Conservation (phyloP, 495 filamentous ascomycete species). For the Podospora sp. region DNA sequence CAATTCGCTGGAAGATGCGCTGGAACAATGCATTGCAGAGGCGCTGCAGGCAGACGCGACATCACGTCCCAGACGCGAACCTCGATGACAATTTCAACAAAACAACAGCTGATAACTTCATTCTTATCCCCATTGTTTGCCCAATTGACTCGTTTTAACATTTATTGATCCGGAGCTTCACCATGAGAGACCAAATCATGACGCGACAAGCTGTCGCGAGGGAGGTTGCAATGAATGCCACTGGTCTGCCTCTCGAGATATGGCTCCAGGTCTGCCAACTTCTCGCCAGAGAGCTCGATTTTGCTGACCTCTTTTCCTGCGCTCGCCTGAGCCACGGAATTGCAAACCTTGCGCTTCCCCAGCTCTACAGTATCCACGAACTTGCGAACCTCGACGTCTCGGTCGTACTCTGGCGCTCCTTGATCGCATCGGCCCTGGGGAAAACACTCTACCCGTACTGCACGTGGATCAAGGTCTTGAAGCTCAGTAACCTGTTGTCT, state of each 20-base stretch:
- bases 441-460: constrained; percentile 70
- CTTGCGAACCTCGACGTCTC: constrained; percentile 29
- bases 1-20: not conserved
- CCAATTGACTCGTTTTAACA: not conserved
- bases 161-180: not conserved
- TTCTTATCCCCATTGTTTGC: not conserved
- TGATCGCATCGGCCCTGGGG: constrained; percentile 66
- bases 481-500: constrained; percentile 60
- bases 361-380: constrained; percentile 59
- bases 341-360: constrained; percentile 58
- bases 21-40: not conserved
- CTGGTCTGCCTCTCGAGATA: constrained; percentile 59
- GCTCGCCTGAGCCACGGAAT: constrained; percentile 45
- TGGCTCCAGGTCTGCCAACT: constrained; percentile 61
- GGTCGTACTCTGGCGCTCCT: constrained; percentile 68
- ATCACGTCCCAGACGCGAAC: not conserved
- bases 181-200: constrained; percentile 1
- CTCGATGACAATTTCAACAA: not conserved
- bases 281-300: constrained; percentile 55
- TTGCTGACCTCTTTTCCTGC: constrained; percentile 52
- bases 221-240: constrained; percentile 13
- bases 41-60: not conserved
- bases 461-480: constrained; percentile 64
- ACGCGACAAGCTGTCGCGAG: not conserved
- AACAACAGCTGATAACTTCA: not conserved